These are phyloP conservation scores for Acer negundo DNA, from an alignment of 345 rosid species.

Conservation along the genomic window DNA sequence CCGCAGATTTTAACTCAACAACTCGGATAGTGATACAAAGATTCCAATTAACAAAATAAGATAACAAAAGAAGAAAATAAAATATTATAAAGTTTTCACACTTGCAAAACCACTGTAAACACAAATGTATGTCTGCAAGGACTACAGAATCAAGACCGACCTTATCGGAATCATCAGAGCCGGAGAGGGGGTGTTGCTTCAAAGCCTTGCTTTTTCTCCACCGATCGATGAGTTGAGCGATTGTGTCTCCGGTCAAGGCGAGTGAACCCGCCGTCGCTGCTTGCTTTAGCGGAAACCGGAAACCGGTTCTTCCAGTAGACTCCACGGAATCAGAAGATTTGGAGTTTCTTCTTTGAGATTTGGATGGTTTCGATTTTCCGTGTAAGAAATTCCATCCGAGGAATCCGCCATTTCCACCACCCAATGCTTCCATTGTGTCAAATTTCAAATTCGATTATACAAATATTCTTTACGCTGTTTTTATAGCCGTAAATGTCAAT, in stretches of 20 bases:
- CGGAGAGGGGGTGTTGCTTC: conserved; percentile 23
- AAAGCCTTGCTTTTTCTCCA: conserved; percentile 42
- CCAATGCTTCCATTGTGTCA: conserved; percentile 55
- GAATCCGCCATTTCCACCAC: conserved; percentile 49
- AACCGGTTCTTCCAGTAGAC: conserved; percentile 38
- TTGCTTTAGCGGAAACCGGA: conserved; percentile 79
- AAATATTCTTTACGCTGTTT: background rate
- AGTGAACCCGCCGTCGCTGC: conserved; percentile 79
- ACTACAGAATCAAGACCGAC: conserved; percentile 24
- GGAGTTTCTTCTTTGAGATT: conserved; percentile 36
- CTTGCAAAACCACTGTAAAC: background rate
- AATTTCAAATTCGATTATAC: background rate
- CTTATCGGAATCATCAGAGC: conserved; percentile 25
- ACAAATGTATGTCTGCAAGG: background rate
- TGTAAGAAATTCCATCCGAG: conserved; percentile 55
- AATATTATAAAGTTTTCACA: background rate
- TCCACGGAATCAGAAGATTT: conserved; percentile 55
- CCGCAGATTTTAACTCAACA: no score
- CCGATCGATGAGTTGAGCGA: conserved; percentile 63
- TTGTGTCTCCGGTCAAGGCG: conserved; percentile 76
- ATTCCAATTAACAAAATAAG: background rate
- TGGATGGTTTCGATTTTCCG: conserved; percentile 30
- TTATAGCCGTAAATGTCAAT: background rate
- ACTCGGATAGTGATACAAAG: no score
- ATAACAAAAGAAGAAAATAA: background rate